Evolutionary conservation across 495 filamentous ascomycete species (phyloP).

Genomic region (Sordaria brevicollis): DNA sequence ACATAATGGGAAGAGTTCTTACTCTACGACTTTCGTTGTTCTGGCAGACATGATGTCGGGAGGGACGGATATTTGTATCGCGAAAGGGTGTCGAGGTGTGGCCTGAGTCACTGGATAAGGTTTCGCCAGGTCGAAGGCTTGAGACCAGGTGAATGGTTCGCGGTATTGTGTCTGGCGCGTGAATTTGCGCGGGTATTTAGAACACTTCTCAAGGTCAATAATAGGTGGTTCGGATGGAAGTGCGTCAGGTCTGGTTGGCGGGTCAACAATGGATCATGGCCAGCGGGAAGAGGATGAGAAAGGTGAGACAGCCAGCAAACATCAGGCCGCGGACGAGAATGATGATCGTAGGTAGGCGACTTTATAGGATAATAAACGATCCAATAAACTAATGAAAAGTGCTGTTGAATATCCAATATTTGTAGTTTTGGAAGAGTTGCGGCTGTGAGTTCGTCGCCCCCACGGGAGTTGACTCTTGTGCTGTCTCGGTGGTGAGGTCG

Average conservation of each 20-base stretch:
- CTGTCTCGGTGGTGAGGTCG: background rate
- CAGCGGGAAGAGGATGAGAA: background rate
- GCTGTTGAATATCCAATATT: background rate
- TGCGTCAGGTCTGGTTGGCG: background rate
- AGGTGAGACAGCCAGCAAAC: background rate
- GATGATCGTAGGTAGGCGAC: background rate
- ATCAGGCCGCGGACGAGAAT: background rate
- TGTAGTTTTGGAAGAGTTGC: background rate
- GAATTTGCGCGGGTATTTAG: background rate
- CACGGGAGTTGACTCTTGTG: background rate
- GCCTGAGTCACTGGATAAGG: background rate
- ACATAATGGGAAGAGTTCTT: background rate
- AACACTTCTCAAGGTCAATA: too few relatives aligned
- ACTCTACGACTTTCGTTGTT: background rate
- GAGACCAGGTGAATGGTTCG: background rate
- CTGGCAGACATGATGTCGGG: background rate
- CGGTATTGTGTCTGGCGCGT: background rate
- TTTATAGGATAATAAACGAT: background rate
- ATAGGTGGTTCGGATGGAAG: background rate
- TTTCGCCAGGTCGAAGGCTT: background rate
- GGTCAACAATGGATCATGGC: background rate
- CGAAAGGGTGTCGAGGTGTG: background rate
- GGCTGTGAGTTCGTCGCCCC: background rate
- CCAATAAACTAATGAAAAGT: background rate
- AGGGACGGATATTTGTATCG: background rate